phyloP scores from a whole-genome alignment of 306 rosid genomes.

The Prosopis cineraria region DNA sequence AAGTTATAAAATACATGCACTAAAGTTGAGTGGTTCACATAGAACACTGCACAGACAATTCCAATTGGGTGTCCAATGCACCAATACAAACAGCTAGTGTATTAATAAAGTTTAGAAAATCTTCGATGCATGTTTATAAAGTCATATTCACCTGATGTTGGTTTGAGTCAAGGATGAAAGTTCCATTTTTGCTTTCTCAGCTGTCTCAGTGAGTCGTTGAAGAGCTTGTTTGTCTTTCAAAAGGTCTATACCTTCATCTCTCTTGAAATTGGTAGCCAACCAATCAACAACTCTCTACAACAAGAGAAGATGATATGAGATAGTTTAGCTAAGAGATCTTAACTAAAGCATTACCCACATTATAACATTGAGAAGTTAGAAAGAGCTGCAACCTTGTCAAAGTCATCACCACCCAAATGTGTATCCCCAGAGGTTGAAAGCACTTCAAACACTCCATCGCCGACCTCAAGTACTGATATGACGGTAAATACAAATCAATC shows the following conservation, averaged over 20 bases:
- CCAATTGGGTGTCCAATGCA: neutral
- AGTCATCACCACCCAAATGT: slow-evolving; percentile 98
- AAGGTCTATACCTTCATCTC: slow-evolving; percentile 86
- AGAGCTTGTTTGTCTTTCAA: slow-evolving; percentile 96
- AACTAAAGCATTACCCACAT: neutral
- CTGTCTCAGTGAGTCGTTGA: slow-evolving; percentile 93
- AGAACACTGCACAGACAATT: neutral
- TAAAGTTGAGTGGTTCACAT: neutral
- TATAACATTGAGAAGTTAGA: neutral
- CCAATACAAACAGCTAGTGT: neutral
- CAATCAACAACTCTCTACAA: slow-evolving; percentile 90
- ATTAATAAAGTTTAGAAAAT: neutral
- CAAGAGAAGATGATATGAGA: neutral
- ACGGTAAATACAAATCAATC: neutral
- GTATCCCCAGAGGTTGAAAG: slow-evolving; percentile 96
- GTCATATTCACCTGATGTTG: slow-evolving; percentile 67
- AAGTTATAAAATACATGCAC: neutral
- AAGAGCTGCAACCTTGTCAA: slow-evolving; percentile 67
- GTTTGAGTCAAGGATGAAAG: slow-evolving; percentile 89
- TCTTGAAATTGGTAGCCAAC: slow-evolving; percentile 73
- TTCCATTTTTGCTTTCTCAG: slow-evolving; percentile 98
- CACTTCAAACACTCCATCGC: slow-evolving; percentile 97
- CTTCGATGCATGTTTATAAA: neutral
- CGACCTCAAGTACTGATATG: slow-evolving; percentile 79
- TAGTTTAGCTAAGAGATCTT: neutral